Base-by-base conservation (phyloP, 805 yeast species). In the Kluyveromyces lactis region DNA sequence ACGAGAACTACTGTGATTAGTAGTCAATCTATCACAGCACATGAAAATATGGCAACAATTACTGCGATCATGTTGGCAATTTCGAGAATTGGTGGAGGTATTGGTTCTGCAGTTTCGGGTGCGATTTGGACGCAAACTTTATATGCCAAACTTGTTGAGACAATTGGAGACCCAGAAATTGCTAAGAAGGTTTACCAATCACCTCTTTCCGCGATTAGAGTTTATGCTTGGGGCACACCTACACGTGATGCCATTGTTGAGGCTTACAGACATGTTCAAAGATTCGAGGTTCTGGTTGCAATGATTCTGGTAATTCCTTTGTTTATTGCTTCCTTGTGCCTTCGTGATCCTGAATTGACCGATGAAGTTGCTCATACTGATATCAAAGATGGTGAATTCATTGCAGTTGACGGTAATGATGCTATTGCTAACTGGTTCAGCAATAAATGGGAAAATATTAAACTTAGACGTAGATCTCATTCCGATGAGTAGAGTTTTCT, bases 61-160 rank as follows among this genome's bases (percentile, higher is more conserved):
- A 71, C 79, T 27, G 72, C 86, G 2, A 56, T 81, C 16, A 73
- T 74, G 55, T 66, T 75, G 48, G 67, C 86, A 2, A 53, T 71
- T n/a, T 79, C 77, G 54, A 68, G 73, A 47, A 66, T 81, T 42
- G 89, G 89, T 9, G 56, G 73, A 10, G 82, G 84, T 5, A 53
- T 79, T 36, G 87, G 87, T 18, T 59, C 71, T 24, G 62, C 81
- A 18, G 73, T 81, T 13, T 70, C 83, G 11, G 87, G 86, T 48
- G 85, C 86, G 21, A 68, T 81, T 31, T 81, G 86, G 86, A 74
- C 85, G 9, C 78, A 78, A 46, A 53, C 67, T 13, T 62, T 81
- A 49, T 81, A 74, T 52, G 50, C 53, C 16, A 53, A 68, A 49
- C 58, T 77, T 35, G 40, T 50, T 26, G 57, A 63, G 34, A 47